Conservation (phyloP, 2,329 filamentous ascomycete genomes). For the Nectriaceae sp. region DNA sequence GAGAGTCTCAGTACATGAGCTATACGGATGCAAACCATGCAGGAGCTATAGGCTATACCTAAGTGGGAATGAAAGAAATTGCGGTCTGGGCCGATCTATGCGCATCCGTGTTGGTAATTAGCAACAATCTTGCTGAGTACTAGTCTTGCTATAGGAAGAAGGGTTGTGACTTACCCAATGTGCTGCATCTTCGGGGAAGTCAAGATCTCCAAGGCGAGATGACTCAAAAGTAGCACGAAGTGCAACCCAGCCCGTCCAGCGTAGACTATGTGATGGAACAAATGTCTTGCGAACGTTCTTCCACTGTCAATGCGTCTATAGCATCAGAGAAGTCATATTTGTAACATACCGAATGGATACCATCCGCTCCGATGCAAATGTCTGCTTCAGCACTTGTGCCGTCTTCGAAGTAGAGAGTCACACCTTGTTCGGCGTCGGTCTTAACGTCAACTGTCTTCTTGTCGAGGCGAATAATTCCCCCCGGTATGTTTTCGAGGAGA, state of each 20-base stretch:
- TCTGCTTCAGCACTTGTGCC: constrained; percentile 45
- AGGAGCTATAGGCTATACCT: constrained; percentile 21
- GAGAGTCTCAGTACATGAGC: neutral
- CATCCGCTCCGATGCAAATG: constrained; percentile 54
- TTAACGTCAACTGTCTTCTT: constrained; percentile 43
- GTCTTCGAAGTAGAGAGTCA: constrained; percentile 49
- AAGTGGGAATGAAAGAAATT: constrained; percentile 45
- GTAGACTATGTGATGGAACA: constrained; percentile 39
- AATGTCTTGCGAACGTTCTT: constrained; percentile 42
- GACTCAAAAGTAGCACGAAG: constrained; percentile 47
- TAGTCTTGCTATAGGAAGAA: neutral
- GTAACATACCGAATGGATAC: constrained; percentile 47
- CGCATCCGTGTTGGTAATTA: neutral
- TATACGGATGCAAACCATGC: constrained; percentile 3
- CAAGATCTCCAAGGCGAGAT: constrained; percentile 41
- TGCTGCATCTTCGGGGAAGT: constrained; percentile 42
- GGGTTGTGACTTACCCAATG: constrained; percentile 31
- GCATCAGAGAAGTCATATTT: too few relatives aligned
- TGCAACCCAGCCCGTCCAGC: constrained; percentile 46
- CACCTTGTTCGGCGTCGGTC: constrained; percentile 23
- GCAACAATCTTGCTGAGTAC: neutral
- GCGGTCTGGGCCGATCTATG: constrained; percentile 16
- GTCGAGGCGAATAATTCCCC: constrained; percentile 41
- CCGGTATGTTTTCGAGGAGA: constrained; percentile 46
- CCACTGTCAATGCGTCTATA: neutral